A percentile compares a stretch with the other conserved stretches of the same genome.
Evolutionary conservation across 2,329 filamentous ascomycete genomes (phyloP).

Genomic region (Leptographium procerum): DNA sequence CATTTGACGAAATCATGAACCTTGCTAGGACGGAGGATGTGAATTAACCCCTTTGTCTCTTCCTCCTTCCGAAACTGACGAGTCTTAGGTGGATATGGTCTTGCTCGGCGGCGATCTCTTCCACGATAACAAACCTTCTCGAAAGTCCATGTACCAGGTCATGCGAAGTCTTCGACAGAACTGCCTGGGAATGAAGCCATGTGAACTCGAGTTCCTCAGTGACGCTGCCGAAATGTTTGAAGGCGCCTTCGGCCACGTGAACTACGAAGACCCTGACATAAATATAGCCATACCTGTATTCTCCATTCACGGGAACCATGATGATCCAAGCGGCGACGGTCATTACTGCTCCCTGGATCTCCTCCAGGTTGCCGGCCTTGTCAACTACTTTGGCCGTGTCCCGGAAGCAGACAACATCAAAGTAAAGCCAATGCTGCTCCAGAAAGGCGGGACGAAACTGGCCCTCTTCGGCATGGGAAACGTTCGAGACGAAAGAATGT

Average conservation of each 20-base stretch:
- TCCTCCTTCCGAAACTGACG: not conserved
- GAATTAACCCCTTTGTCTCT: conserved; percentile 10
- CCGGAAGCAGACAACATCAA: conserved; percentile 89
- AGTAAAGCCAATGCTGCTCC: conserved; percentile 80
- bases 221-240: conserved; percentile 88
- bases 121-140: conserved; percentile 94
- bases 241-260: conserved; percentile 83
- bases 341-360: conserved; percentile 85
- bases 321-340: conserved; percentile 94
- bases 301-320: conserved; percentile 96
- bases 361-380: conserved; percentile 76
- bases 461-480: conserved; percentile 93
- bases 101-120: conserved; percentile 90
- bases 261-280: conserved; percentile 95
- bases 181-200: conserved; percentile 89
- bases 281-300: conserved; percentile 96
- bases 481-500: conserved; percentile 87
- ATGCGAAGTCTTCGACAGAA: conserved; percentile 91
- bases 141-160: conserved; percentile 93
- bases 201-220: conserved; percentile 86
- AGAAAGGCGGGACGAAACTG: conserved; percentile 87
- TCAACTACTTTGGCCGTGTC: conserved; percentile 93
- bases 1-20: conserved; percentile 90
- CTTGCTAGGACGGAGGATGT: conserved; percentile 76
- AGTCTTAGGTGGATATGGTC: conserved; percentile 74